Base-by-base conservation (phyloP, 2,329 filamentous ascomycete species). In the Apiospora arundinis region DNA sequence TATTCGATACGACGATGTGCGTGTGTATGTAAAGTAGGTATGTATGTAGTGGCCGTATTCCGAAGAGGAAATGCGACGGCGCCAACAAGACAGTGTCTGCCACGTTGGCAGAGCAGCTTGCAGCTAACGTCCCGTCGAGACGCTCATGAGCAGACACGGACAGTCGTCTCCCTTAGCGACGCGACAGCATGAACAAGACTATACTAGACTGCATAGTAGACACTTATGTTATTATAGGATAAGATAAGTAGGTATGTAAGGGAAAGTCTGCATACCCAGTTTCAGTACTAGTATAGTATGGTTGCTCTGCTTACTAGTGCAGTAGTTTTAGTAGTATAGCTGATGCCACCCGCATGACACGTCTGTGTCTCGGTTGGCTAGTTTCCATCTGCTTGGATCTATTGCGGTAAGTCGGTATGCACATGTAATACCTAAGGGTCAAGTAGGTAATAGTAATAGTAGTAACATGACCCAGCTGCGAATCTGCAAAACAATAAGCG, bases 41-140 rank as follows among this genome's bases (percentile, higher is more conserved):
- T 1, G 4, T 45, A 45, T 12, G 52, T 32, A 23, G 12, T 28
- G 37, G 21, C 32, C 18, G 16, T 40, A 21, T 9, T 40, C 32
- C 56, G 18, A 40, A 37, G 56, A 37, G 7, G 7, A 12, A 32
- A 63, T 40, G 56, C 32, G 56, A 63, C 56, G 28, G 11, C 28
- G 32, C 56, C 28, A 40, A 28, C 56, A 63, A 63, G 37, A 40
- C 56, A 40, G 18, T 40, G 56, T 23, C 56, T 63, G 32, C 56
- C 56, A 63, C 56, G 56, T 63, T 63, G 56, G 56, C 56, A 63
- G n/a, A 37, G 56, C 32, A 63, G 56, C 56, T 63, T 63, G 56
- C 56, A 63, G 56, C 56, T 40, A 63, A 14, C 21, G 32, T 63
- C 18, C 28, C 32, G n/a, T n/a, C 52, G 9, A 63, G 32, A 63